phyloP scores from a whole-genome alignment of 352 stramenopile species.

The Pythium myriotylum region DNA sequence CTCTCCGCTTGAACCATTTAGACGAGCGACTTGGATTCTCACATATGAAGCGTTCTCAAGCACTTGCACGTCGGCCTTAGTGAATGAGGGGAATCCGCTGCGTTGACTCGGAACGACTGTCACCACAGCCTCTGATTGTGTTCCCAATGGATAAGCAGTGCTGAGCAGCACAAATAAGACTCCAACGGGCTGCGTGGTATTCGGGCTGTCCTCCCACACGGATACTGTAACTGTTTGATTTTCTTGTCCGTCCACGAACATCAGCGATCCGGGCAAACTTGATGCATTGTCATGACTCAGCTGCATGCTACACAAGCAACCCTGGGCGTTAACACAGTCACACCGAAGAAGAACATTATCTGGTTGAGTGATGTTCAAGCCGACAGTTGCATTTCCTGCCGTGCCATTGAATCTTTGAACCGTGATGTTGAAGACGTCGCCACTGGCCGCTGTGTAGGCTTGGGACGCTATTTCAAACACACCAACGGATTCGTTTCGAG shows the following conservation, averaged over 20 bases:
- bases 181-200: slow-evolving; percentile 20
- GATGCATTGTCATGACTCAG: slow-evolving; percentile 18
- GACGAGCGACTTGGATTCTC: slow-evolving; percentile 44
- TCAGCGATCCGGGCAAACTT: slow-evolving; percentile 28
- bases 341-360: slow-evolving; percentile 37
- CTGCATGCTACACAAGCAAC: slow-evolving; percentile 43
- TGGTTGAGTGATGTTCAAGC: slow-evolving; percentile 37
- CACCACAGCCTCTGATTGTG: slow-evolving; percentile 32
- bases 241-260: slow-evolving; percentile 51
- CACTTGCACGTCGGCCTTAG: slow-evolving; percentile 24
- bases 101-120: slow-evolving; percentile 32
- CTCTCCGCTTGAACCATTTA: slow-evolving; percentile 49
- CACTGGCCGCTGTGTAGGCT: slow-evolving; percentile 26
- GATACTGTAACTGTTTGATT: slow-evolving; percentile 37
- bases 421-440: slow-evolving; percentile 23
- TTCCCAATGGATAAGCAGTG: slow-evolving; percentile 9
- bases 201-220: slow-evolving; percentile 41
- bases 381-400: slow-evolving; percentile 32
- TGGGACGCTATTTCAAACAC: slow-evolving; percentile 26
- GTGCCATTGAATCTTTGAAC: slow-evolving; percentile 41
- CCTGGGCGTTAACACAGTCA: slow-evolving; percentile 15
- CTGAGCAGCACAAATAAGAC: slow-evolving; percentile 31
- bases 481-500: slow-evolving; percentile 24
- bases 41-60: slow-evolving; percentile 41
- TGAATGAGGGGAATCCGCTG: slow-evolving; percentile 41